Percentiles rank a stretch among this genome's conserved stretches.
Evolutionary conservation across 1,139 yeast genomes (phyloP).

Genomic region (Tardiomyces digboiensis): DNA sequence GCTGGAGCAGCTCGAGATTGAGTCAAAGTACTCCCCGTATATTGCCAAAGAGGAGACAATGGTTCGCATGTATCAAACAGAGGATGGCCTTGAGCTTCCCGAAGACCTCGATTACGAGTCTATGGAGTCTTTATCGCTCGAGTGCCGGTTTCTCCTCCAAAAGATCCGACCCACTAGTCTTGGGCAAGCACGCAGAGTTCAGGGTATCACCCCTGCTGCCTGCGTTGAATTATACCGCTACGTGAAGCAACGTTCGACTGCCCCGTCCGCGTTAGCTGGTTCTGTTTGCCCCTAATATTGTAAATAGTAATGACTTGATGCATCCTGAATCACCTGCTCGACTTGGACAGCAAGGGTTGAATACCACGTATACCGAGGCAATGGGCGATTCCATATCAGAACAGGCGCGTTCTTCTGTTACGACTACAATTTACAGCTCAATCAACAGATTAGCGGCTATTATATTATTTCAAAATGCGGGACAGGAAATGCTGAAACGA

Average conservation of each 20-base stretch:
- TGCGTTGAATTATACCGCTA: slow-evolving; percentile 26
- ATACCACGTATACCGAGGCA: no score
- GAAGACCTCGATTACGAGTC: slow-evolving; percentile 47
- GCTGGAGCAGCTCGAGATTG: slow-evolving; percentile 56
- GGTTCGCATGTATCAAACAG: slow-evolving; percentile 71
- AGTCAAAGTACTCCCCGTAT: slow-evolving; percentile 79
- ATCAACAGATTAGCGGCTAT: no score
- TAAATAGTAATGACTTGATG: background rate
- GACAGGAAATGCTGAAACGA: background rate
- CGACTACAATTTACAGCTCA: no score
- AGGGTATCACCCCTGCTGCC: slow-evolving; percentile 78
- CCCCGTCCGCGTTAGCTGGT: background rate
- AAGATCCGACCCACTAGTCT: slow-evolving; percentile 77
- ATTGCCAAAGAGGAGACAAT: slow-evolving; percentile 61
- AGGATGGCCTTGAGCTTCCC: slow-evolving; percentile 68
- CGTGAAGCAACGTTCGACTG: slow-evolving; percentile 8
- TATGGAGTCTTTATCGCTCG: slow-evolving; percentile 51
- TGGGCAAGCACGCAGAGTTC: slow-evolving; percentile 91
- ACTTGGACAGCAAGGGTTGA: no score
- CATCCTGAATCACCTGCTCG: no score
- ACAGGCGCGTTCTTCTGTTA: no score
- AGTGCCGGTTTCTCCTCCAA: slow-evolving; percentile 62
- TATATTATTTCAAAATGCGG: background rate
- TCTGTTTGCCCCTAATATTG: background rate
- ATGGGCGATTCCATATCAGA: no score